Evolutionary conservation across 306 rosid species (phyloP).

Genomic region (Luffa aegyptiaca): DNA sequence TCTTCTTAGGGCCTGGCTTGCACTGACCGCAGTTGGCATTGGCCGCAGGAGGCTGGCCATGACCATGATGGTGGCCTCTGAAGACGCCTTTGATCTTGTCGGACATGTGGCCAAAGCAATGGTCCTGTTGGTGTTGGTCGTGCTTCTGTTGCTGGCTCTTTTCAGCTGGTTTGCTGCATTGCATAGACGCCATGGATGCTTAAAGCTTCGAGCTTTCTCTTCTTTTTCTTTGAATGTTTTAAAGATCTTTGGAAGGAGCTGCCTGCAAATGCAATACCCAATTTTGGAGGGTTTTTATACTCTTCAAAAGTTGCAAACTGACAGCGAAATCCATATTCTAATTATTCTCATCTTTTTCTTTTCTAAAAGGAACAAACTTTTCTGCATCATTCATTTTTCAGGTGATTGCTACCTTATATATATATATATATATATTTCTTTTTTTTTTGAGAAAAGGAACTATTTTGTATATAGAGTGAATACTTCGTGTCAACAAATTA

Average conservation of each 20-base stretch:
- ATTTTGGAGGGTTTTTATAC: background rate
- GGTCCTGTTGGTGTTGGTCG: background rate
- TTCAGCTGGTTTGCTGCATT: background rate
- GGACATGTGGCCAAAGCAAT: background rate
- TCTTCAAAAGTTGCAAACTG: background rate
- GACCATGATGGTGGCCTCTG: background rate
- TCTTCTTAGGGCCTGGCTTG: background rate
- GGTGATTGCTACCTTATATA: background rate
- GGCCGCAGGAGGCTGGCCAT: background rate
- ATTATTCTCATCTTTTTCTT: background rate
- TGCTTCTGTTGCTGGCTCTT: background rate
- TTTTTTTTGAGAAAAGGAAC: no score
- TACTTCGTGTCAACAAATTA: no score
- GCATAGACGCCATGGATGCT: background rate
- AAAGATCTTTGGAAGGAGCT: background rate
- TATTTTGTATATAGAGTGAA: no score
- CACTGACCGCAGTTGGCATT: background rate
- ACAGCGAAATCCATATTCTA: background rate
- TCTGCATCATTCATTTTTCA: background rate
- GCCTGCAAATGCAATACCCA: background rate
- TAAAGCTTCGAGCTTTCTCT: background rate
- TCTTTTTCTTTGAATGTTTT: background rate
- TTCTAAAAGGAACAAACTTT: background rate
- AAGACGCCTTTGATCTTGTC: background rate
- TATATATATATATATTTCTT: no score